Percentiles rank a stretch among this genome's conserved stretches.
phyloP scores from a whole-genome alignment of 441 rosid species.

The Erysimum cheiri region DNA sequence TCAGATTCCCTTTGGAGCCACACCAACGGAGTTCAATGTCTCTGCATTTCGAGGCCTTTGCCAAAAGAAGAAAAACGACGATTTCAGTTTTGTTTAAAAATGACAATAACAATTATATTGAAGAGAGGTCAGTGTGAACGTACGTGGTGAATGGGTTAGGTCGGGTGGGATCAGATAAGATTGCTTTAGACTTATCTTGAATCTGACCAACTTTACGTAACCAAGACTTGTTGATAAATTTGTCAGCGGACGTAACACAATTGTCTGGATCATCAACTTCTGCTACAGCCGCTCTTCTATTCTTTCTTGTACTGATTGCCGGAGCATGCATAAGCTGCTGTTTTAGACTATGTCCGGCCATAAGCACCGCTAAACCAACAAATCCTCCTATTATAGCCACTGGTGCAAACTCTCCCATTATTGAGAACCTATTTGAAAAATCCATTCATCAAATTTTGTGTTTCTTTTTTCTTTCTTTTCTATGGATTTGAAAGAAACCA shows the following conservation, averaged over 20 bases:
- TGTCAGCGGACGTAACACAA: slow-evolving; percentile 34
- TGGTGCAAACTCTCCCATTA: slow-evolving; percentile 50
- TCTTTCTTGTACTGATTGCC: slow-evolving; percentile 47
- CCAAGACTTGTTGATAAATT: slow-evolving; percentile 53
- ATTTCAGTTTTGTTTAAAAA: neutral
- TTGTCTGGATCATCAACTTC: slow-evolving; percentile 57
- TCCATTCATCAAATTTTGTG: neutral
- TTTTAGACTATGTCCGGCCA: slow-evolving; percentile 51
- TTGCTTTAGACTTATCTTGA: slow-evolving; percentile 47
- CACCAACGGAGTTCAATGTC: slow-evolving; percentile 48
- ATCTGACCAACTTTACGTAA: slow-evolving; percentile 54
- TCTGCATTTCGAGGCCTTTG: too few species aligned
- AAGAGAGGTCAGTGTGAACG: neutral
- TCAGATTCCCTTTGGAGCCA: slow-evolving; percentile 46
- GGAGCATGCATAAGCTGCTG: slow-evolving; percentile 56
- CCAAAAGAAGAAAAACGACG: too few species aligned
- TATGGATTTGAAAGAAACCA: neutral
- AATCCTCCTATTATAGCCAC: slow-evolving; percentile 47
- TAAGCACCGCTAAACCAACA: slow-evolving; percentile 42
- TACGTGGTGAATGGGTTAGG: slow-evolving; percentile 52
- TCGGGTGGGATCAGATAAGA: slow-evolving; percentile 43
- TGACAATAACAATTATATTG: too few species aligned
- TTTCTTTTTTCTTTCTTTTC: neutral
- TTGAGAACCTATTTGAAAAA: slow-evolving; percentile 36
- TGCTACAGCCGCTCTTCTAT: slow-evolving; percentile 46